Conservation (phyloP, 495 filamentous ascomycete species). For the Podospora conica region DNA sequence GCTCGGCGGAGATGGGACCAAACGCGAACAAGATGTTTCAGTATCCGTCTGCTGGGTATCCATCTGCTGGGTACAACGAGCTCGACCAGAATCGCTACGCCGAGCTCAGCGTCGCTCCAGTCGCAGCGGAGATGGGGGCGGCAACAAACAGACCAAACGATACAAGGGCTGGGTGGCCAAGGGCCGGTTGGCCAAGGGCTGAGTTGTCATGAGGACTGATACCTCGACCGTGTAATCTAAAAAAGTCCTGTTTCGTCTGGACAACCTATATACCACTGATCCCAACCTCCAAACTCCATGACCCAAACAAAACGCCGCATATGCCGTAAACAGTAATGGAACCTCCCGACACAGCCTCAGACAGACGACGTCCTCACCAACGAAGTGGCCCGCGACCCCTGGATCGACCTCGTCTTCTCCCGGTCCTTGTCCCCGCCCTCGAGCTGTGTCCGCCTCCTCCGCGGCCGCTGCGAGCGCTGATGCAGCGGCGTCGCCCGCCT, state of each 20-base stretch:
- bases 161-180: no score
- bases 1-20: neutral
- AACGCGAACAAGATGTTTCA: neutral
- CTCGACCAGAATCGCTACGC: neutral
- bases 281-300: neutral
- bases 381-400: neutral
- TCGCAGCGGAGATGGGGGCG: neutral
- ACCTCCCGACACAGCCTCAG: neutral
- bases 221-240: neutral
- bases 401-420: neutral
- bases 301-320: neutral
- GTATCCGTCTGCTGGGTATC: no score
- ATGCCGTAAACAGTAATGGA: neutral
- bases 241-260: neutral
- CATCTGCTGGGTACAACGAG: neutral
- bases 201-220: neutral
- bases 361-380: neutral
- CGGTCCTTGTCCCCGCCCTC: neutral
- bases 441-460: neutral
- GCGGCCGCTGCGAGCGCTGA: neutral
- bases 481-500: conserved; percentile 4
- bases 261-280: neutral
- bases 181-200: neutral
- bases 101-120: neutral
- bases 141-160: no score